Conservation (phyloP, 2,329 filamentous ascomycete genomes). For the Shiraia bambusicola region DNA sequence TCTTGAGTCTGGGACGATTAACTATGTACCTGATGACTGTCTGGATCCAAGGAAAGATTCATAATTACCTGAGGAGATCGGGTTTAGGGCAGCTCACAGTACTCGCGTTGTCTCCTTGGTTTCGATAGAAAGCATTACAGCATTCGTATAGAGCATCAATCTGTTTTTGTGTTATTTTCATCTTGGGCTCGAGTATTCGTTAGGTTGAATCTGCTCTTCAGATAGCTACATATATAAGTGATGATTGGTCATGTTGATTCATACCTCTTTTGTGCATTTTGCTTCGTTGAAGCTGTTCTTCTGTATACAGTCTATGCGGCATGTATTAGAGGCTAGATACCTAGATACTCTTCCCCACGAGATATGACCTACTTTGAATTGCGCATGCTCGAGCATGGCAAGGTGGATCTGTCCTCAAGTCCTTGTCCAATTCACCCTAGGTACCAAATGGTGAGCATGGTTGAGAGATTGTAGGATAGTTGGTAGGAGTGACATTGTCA, state of each 20-base stretch:
- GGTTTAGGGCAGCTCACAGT: conserved; percentile 86
- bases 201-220: too few relatives aligned
- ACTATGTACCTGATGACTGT: too few relatives aligned
- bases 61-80: conserved; percentile 61
- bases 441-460: conserved; percentile 9
- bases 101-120: conserved; percentile 72
- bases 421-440: conserved; percentile 63
- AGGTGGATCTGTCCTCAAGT: conserved; percentile 72
- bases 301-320: conserved; percentile 69
- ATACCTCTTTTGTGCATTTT: conserved; percentile 67
- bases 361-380: conserved; percentile 69
- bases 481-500: conserved; percentile 27
- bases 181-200: too few relatives aligned
- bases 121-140: conserved; percentile 84
- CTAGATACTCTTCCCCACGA: too few relatives aligned
- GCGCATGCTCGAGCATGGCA: conserved; percentile 89
- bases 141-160: conserved; percentile 91
- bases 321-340: conserved; percentile 8
- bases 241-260: too few relatives aligned
- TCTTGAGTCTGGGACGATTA: conserved; percentile 61
- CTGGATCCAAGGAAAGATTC: neutral
- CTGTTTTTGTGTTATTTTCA: conserved; percentile 41
- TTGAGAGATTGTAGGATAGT: too few relatives aligned
- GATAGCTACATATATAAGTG: too few relatives aligned
- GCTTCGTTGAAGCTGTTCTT: conserved; percentile 84